Base-by-base conservation (phyloP, 345 rosid genomes). In the Orychophragmus violaceus region DNA sequence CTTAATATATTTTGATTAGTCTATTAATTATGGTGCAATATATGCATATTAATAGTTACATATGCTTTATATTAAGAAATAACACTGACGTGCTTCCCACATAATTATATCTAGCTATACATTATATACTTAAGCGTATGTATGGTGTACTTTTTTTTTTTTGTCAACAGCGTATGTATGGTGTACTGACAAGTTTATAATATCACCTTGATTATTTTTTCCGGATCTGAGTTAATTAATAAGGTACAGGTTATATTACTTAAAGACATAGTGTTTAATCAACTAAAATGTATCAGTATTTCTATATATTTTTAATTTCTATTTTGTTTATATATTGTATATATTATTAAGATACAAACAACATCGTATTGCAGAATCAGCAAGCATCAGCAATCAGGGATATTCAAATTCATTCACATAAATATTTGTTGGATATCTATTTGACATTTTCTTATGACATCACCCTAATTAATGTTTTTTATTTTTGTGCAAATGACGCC, bases 41-140 rank as follows among this genome's bases (percentile, higher is more conserved):
- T 71, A 30, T 73, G 29, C 35, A 23, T 66, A 58, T 64, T 12
- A 35, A 29, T 39, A 22, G 32, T 45, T 54, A 2, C 39, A 49
- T 57, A 30, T 8, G 22, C 23, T 10, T 49, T 53, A n/a, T n/a
- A 51, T 39, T 41, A 41, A 27, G 2, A 8, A 53, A 25, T 33
- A 5, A 24, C 8, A 24, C 2, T 39, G 71, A 72, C 76, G 76
- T 72, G 76, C 76, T 72, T 72, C 55, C 71, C 71, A 72, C 76
- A 59, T 58, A 29, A 39, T 45, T 64, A 55, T 18, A 55, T 62
- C 11, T 70, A 62, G 55, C 18, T 41, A 65, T 41, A 44, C 35
- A 53, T 28, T 27, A 9, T 27, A 48, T 5, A 22, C 1, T 10
- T 39, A 10, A 19, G n/a, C 13, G 11, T 3, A 19, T 21, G 10